Percentiles rank a stretch among this genome's conserved stretches.
Conservation (phyloP, 495 filamentous ascomycete species). For the Bombardia bombarda region DNA sequence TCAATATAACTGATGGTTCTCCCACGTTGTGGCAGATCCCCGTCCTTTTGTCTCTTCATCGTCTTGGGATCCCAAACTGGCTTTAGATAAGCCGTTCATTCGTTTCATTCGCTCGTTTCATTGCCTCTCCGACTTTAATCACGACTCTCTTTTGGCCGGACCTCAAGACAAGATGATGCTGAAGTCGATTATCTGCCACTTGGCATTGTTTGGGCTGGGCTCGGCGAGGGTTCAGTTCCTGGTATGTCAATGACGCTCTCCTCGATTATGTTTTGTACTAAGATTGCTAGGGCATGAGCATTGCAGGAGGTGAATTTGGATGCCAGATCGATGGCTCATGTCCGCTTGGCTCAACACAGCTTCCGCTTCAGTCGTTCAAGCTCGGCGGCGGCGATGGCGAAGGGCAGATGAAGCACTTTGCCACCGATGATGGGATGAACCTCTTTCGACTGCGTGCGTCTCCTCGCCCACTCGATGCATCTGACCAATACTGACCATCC, state of each 20-base stretch:
- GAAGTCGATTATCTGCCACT: background rate
- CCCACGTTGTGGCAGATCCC: too few species aligned
- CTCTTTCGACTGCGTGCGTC: slow-evolving; percentile 43
- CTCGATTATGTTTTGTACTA: too few species aligned
- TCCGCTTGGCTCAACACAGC: slow-evolving; percentile 20
- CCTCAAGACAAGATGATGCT: background rate
- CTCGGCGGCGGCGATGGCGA: slow-evolving; percentile 30
- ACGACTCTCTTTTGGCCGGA: background rate
- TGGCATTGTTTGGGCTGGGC: slow-evolving; percentile 8
- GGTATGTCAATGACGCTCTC: slow-evolving; percentile 19
- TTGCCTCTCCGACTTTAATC: too few species aligned
- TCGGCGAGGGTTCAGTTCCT: slow-evolving; percentile 26
- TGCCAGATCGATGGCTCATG: slow-evolving; percentile 39
- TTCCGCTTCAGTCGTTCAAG: slow-evolving; percentile 18
- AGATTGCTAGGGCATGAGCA: slow-evolving; percentile 36
- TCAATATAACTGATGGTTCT: too few species aligned
- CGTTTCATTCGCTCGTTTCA: too few species aligned
- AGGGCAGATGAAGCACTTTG: slow-evolving; percentile 46
- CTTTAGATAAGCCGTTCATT: too few species aligned
- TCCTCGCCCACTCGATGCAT: background rate
- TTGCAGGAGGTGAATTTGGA: slow-evolving; percentile 44
- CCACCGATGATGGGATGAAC: slow-evolving; percentile 40
- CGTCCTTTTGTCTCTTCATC: too few species aligned
- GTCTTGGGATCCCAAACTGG: too few species aligned
- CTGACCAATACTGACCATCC: slow-evolving; percentile 3